A percentile compares a stretch with the other conserved stretches of the same genome.
phyloP scores from a whole-genome alignment of 192 early-diverging fungal genomes.

The Tieghemiomyces parasiticus region DNA sequence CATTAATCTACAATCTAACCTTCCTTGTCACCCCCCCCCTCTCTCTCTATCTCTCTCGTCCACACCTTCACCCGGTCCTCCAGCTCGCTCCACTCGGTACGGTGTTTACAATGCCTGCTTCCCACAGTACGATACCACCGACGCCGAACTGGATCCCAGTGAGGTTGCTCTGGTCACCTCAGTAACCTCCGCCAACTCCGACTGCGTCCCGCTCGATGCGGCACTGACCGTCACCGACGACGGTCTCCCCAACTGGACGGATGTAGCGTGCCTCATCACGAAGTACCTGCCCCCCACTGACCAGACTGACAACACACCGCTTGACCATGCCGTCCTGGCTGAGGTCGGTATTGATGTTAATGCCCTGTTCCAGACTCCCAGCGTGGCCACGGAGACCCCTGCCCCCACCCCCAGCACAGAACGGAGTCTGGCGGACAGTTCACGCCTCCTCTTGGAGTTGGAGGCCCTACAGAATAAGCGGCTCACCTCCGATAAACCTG shows the following conservation, averaged over 20 bases:
- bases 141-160: neutral
- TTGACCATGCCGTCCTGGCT: neutral
- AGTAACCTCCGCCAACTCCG: neutral
- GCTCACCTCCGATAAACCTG: neutral
- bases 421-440: neutral
- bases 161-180: neutral
- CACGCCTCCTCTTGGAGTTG: neutral
- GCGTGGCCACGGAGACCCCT: neutral
- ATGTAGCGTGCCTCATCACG: neutral
- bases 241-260: neutral
- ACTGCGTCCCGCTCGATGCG: neutral
- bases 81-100: neutral
- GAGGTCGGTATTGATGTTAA: conserved; percentile 1
- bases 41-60: neutral
- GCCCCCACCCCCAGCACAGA: too few species aligned
- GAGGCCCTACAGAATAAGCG: neutral
- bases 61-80: neutral
- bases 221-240: neutral
- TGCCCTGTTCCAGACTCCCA: neutral
- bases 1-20: neutral
- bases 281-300: neutral
- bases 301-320: neutral
- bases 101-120: conserved; percentile 2
- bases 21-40: neutral
- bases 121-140: neutral